phyloP scores from a whole-genome alignment of 2,329 filamentous ascomycete genomes.

The Aaosphaeria arxii region DNA sequence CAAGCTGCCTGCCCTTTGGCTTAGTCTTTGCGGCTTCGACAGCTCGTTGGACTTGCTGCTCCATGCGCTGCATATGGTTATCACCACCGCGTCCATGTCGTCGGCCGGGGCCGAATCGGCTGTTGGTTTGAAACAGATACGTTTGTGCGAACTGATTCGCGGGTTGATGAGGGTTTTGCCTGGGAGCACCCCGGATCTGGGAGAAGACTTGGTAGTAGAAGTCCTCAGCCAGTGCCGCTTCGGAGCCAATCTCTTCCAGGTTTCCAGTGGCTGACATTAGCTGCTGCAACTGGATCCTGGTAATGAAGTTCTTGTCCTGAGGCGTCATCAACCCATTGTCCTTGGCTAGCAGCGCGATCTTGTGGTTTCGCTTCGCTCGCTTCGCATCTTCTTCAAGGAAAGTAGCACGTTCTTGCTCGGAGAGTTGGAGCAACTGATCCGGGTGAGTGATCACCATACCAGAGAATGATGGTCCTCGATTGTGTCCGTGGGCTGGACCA shows the following conservation, averaged over 20 bases:
- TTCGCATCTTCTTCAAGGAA: slow-evolving; percentile 90
- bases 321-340: slow-evolving; percentile 98
- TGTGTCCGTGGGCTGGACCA: slow-evolving; percentile 29
- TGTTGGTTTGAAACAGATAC: slow-evolving; percentile 92
- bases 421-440: slow-evolving; percentile 71
- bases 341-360: slow-evolving; percentile 89
- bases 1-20: slow-evolving; percentile 95
- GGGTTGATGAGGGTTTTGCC: slow-evolving; percentile 89
- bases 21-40: slow-evolving; percentile 97
- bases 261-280: slow-evolving; percentile 90
- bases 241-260: slow-evolving; percentile 72
- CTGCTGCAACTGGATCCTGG: slow-evolving; percentile 94
- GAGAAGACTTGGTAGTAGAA: slow-evolving; percentile 99
- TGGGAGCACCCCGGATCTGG: slow-evolving; percentile 84
- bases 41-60: slow-evolving; percentile 95
- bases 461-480: slow-evolving; percentile 48
- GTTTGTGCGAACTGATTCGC: slow-evolving; percentile 97
- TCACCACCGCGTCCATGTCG: slow-evolving; percentile 81
- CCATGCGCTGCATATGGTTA: slow-evolving; percentile 98
- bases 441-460: slow-evolving; percentile 62
- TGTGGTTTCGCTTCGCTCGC: slow-evolving; percentile 95
- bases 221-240: slow-evolving; percentile 82
- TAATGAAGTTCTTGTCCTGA: slow-evolving; percentile 99
- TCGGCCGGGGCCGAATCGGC: slow-evolving; percentile 68
- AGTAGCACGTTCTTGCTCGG: slow-evolving; percentile 78